Evolutionary conservation across 345 rosid species (phyloP).

Genomic region (Bretschneidera sinensis): DNA sequence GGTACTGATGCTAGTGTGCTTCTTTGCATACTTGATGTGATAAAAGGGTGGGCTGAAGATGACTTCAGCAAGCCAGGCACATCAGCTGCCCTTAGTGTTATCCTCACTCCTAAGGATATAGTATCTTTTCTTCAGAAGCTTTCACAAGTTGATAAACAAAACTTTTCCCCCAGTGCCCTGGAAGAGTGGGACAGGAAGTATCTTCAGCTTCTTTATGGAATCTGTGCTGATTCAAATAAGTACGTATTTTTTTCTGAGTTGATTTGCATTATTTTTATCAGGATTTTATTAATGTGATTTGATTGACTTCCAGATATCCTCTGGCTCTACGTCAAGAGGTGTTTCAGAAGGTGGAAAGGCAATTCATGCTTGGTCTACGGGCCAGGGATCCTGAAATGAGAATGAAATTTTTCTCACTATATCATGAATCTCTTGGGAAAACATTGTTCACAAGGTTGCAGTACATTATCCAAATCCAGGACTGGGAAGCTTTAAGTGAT

Average conservation of each 20-base stretch:
- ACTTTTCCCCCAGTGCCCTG: slow-evolving; percentile 51
- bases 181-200: slow-evolving; percentile 97
- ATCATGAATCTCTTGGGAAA: slow-evolving; percentile 80
- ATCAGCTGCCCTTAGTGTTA: slow-evolving; percentile 43
- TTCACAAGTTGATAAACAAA: slow-evolving; percentile 87
- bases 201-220: slow-evolving; percentile 85
- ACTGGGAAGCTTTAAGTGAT: slow-evolving; percentile 98
- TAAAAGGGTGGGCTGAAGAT: slow-evolving; percentile 91
- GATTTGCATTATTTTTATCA: slow-evolving; percentile 14
- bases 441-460: slow-evolving; percentile 77
- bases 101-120: slow-evolving; percentile 73
- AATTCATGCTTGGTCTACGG: slow-evolving; percentile 93
- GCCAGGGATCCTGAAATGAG: slow-evolving; percentile 92
- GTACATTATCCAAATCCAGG: slow-evolving; percentile 81
- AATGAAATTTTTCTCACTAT: slow-evolving; percentile 77
- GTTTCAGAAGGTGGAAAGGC: slow-evolving; percentile 94
- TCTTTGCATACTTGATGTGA: slow-evolving; percentile 81
- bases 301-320: slow-evolving; percentile 51
- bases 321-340: slow-evolving; percentile 77
- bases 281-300: slow-evolving; percentile 17
- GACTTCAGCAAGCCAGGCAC: slow-evolving; percentile 61
- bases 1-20: slow-evolving; percentile 91
- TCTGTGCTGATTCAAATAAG: slow-evolving; percentile 86
- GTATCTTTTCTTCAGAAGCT: slow-evolving; percentile 80
- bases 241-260: slow-evolving; percentile 28